Conservation (phyloP, 345 rosid genomes). For the Mallotus nudiflorus region DNA sequence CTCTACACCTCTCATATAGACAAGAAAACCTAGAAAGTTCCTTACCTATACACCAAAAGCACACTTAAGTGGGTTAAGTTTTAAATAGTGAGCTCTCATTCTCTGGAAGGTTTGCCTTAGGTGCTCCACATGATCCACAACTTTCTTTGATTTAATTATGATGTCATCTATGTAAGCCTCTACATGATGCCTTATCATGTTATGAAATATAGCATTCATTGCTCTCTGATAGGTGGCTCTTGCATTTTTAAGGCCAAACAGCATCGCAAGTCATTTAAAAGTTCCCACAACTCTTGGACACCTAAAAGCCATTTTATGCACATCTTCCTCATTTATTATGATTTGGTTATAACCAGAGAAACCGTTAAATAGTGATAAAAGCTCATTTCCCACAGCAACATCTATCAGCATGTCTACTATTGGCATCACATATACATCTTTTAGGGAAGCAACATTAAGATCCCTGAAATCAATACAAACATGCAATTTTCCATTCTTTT, state of each 20-base stretch:
- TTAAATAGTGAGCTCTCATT: not conserved
- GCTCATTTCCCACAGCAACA: too few relatives aligned
- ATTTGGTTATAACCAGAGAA: too few relatives aligned
- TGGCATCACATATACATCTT: too few relatives aligned
- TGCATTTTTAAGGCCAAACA: not conserved
- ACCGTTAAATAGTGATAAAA: too few relatives aligned
- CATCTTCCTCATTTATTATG: too few relatives aligned
- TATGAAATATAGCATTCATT: not conserved
- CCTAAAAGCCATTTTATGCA: too few relatives aligned
- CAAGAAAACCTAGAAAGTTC: too few relatives aligned
- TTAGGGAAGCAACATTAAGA: too few relatives aligned
- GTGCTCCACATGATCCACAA: not conserved
- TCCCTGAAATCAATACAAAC: too few relatives aligned
- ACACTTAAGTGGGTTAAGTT: too few relatives aligned
- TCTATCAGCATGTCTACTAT: too few relatives aligned
- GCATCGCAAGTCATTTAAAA: not conserved
- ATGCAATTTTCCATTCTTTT: too few relatives aligned
- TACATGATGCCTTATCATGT: not conserved
- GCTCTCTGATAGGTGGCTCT: not conserved
- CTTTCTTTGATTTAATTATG: not conserved
- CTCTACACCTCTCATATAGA: not conserved
- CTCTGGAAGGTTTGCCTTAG: not conserved
- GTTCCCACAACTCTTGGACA: not conserved
- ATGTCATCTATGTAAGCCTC: slow-evolving; percentile 5
- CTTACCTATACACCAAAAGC: not conserved